phyloP scores from a whole-genome alignment of 2,329 filamentous ascomycete genomes.

The Ophiostoma fasciatum region DNA sequence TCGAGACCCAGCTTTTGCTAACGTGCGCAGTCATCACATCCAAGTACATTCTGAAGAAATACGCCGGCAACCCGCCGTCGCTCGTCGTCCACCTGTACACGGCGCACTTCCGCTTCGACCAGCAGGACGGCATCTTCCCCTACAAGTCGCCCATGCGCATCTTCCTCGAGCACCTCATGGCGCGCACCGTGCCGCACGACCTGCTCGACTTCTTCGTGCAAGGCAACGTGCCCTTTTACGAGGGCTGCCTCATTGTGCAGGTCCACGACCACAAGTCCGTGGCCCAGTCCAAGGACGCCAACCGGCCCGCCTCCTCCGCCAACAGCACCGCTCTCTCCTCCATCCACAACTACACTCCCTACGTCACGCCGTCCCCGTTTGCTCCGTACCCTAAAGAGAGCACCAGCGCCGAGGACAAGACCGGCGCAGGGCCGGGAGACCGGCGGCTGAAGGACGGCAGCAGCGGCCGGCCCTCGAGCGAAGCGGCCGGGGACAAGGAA shows the following conservation, averaged over 20 bases:
- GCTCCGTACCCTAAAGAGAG: conserved; percentile 55
- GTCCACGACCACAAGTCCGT: conserved; percentile 73
- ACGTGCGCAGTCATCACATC: conserved; percentile 52
- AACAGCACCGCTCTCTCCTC: conserved; percentile 59
- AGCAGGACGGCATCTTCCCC: conserved; percentile 80
- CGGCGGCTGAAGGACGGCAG: no score
- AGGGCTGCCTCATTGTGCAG: conserved; percentile 88
- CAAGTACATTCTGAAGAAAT: conserved; percentile 71
- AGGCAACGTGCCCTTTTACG: conserved; percentile 68
- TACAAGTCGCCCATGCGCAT: conserved; percentile 88
- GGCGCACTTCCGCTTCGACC: conserved; percentile 81
- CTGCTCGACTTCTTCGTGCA: conserved; percentile 65
- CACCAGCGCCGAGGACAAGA: conserved; percentile 14
- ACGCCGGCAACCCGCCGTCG: conserved; percentile 52
- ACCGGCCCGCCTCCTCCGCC: conserved; percentile 37
- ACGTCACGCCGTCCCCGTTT: conserved; percentile 78
- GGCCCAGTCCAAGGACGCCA: conserved; percentile 42
- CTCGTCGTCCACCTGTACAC: conserved; percentile 74
- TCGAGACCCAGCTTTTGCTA: no score
- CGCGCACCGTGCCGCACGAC: conserved; percentile 74
- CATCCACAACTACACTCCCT: conserved; percentile 83
- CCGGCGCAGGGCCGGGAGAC: conserved; percentile 10
- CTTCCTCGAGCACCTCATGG: conserved; percentile 61
- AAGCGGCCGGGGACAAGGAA: conserved; percentile 33
- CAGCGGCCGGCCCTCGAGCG: no score